These are phyloP conservation scores for Geotrichum bryndzae DNA, from an alignment of 1,139 yeast genomes.

Conservation along the genomic window DNA sequence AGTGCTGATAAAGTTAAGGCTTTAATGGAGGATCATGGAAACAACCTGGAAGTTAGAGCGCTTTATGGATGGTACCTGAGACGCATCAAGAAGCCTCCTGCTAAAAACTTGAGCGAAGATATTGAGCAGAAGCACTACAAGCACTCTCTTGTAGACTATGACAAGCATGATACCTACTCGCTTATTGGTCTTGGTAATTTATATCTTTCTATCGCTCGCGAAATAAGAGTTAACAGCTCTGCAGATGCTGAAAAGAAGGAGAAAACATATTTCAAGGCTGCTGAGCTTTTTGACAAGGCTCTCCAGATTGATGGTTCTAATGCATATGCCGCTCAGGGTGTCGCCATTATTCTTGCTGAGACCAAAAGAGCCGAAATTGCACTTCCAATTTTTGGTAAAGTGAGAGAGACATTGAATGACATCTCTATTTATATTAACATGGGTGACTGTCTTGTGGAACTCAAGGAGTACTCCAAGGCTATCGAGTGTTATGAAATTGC, in stretches of 20 bases:
- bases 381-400: conserved; percentile 77
- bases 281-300: conserved; percentile 84
- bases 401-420: conserved; percentile 83
- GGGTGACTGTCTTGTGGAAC: conserved; percentile 82
- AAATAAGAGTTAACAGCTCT: conserved; percentile 48
- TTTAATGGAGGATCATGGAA: conserved; percentile 49
- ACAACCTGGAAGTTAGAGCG: conserved; percentile 77
- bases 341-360: conserved; percentile 89
- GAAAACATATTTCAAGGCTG: conserved; percentile 78
- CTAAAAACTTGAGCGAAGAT: conserved; percentile 44
- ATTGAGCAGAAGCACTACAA: conserved; percentile 74
- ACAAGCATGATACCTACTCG: conserved; percentile 82
- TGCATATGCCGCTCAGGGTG: conserved; percentile 96
- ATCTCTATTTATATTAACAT: conserved; percentile 76
- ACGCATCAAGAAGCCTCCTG: conserved; percentile 38
- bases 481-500: conserved; percentile 87
- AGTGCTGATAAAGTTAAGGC: conserved; percentile 49
- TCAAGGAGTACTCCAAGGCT: conserved; percentile 77
- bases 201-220: conserved; percentile 78
- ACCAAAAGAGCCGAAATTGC: conserved; percentile 73
- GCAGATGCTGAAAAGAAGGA: conserved; percentile 61
- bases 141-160: conserved; percentile 72
- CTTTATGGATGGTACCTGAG: conserved; percentile 86
- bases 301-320: conserved; percentile 76
- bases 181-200: conserved; percentile 84